Evolutionary conservation across 148 eudicot genomes (phyloP).

Genomic region (Vaccinium darrowii): DNA sequence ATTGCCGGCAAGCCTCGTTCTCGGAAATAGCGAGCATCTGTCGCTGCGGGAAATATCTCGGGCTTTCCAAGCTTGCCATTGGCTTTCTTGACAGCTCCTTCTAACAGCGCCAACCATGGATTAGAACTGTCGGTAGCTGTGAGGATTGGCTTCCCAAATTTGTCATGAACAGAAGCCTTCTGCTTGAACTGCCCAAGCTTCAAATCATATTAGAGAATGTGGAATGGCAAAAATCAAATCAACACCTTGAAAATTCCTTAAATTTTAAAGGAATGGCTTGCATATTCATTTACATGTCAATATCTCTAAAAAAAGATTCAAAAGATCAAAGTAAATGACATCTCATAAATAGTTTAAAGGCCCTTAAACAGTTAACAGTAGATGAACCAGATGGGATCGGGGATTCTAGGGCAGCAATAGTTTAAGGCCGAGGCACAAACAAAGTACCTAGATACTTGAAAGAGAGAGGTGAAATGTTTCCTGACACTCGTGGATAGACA

Average conservation of each 20-base stretch:
- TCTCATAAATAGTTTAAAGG: not conserved
- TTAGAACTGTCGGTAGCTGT: slow-evolving; percentile 68
- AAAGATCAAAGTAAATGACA: not conserved
- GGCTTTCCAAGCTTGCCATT: slow-evolving; percentile 71
- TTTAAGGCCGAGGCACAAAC: not conserved
- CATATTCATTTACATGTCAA: not conserved
- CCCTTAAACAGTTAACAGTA: not conserved
- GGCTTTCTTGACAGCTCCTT: slow-evolving; percentile 63
- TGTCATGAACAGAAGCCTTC: slow-evolving; percentile 55
- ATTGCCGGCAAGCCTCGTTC: slow-evolving; percentile 76
- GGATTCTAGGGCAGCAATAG: not conserved
- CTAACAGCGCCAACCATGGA: slow-evolving; percentile 91
- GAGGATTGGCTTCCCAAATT: slow-evolving; percentile 60
- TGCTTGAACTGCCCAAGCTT: slow-evolving; percentile 74
- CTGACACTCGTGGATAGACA: not conserved
- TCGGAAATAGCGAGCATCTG: slow-evolving; percentile 90
- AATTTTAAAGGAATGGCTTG: not conserved
- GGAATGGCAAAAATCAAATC: slow-evolving; percentile 10
- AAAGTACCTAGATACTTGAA: not conserved
- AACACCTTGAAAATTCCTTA: not conserved
- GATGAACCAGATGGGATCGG: not conserved
- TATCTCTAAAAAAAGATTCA: not conserved
- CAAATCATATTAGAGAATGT: slow-evolving; percentile 22
- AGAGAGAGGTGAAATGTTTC: not conserved
- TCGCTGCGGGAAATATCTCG: slow-evolving; percentile 93